Percentiles rank a stretch among this genome's conserved stretches.
Evolutionary conservation across 768 basidiomycete species (phyloP).

Genomic region (Inosperma sp.): DNA sequence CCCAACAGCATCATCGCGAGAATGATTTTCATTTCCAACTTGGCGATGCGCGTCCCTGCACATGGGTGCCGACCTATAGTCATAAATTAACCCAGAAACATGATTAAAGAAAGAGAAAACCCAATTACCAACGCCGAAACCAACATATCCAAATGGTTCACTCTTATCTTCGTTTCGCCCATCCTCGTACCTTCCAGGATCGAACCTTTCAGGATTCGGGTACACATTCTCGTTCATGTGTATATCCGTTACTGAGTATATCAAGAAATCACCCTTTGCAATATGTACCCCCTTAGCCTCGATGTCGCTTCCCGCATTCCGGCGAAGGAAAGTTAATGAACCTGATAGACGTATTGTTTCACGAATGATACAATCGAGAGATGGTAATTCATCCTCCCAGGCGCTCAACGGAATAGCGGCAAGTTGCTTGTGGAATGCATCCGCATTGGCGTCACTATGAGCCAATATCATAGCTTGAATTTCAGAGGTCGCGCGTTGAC

Average conservation of each 20-base stretch:
- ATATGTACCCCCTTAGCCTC: slow-evolving; percentile 24
- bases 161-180: slow-evolving; percentile 36
- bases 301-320: slow-evolving; percentile 33
- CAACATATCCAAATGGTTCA: slow-evolving; percentile 29
- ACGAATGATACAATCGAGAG: slow-evolving; percentile 34
- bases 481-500: slow-evolving; percentile 29
- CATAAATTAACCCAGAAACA: neutral
- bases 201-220: slow-evolving; percentile 31
- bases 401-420: slow-evolving; percentile 31
- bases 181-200: slow-evolving; percentile 31
- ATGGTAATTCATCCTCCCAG: slow-evolving; percentile 42
- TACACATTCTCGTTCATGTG: slow-evolving; percentile 37
- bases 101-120: neutral
- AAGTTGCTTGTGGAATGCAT: slow-evolving; percentile 34
- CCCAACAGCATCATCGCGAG: slow-evolving; percentile 31
- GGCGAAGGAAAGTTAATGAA: slow-evolving; percentile 29
- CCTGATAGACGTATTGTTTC: slow-evolving; percentile 37
- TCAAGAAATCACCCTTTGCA: slow-evolving; percentile 33
- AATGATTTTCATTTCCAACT: slow-evolving; percentile 37
- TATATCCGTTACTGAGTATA: slow-evolving; percentile 30
- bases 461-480: slow-evolving; percentile 27
- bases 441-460: slow-evolving; percentile 21
- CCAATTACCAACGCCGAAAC: slow-evolving; percentile 38
- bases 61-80: slow-evolving; percentile 36
- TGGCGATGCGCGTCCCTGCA: slow-evolving; percentile 36